A percentile compares a stretch with the other conserved stretches of the same genome.
These are phyloP conservation scores for Neodidymelliopsis sp. DNA, from an alignment of 2,329 filamentous ascomycete genomes.

Conservation along the genomic window DNA sequence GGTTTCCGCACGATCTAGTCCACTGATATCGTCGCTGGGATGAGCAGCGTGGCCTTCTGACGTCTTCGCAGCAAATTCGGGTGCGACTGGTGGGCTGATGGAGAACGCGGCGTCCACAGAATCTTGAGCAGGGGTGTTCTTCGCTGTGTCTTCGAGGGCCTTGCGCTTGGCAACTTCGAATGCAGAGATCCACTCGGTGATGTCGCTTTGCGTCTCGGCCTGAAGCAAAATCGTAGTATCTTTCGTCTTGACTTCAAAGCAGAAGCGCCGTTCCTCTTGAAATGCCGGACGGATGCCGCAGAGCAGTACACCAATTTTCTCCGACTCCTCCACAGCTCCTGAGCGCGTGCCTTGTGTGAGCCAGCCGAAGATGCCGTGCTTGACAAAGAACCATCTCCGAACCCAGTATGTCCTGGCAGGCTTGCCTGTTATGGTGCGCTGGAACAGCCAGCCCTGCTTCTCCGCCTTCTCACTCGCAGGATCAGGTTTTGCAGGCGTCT, in stretches of 20 bases:
- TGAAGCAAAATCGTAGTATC: conserved; percentile 88
- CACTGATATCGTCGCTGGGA: conserved; percentile 61
- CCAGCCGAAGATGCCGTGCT: conserved; percentile 95
- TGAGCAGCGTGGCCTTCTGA: conserved; percentile 69
- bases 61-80: conserved; percentile 86
- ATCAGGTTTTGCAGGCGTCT: conserved; percentile 61
- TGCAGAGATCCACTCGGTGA: conserved; percentile 93
- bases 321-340: conserved; percentile 89
- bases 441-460: conserved; percentile 94
- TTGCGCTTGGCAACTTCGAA: conserved; percentile 95
- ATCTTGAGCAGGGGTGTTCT: conserved; percentile 56
- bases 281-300: conserved; percentile 92
- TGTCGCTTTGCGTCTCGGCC: conserved; percentile 87
- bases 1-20: conserved; percentile 68
- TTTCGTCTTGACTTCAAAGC: conserved; percentile 98
- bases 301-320: conserved; percentile 92
- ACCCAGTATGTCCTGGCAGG: conserved; percentile 90
- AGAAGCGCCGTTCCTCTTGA: conserved; percentile 92
- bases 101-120: conserved; percentile 80
- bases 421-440: conserved; percentile 83
- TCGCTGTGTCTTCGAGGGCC: conserved; percentile 77
- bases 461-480: conserved; percentile 62
- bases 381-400: conserved; percentile 93
- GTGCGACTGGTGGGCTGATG: conserved; percentile 84
- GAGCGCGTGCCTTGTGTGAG: conserved; percentile 81